phyloP scores from a whole-genome alignment of 176 grass and related monocot genomes.

The Themeda triandra region DNA sequence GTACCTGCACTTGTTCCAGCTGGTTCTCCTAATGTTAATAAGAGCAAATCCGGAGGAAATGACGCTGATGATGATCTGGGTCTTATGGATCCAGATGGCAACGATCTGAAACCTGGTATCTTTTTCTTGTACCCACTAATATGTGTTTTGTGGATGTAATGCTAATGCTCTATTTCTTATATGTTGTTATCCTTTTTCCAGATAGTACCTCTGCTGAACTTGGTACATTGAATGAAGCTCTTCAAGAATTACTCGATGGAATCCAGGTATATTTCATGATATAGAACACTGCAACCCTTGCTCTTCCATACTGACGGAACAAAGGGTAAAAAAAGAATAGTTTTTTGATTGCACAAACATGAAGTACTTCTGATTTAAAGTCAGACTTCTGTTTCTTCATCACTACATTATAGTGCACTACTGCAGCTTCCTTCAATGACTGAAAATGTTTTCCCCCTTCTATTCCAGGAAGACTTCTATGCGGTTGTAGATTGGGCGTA shows the following conservation, averaged over 20 bases:
- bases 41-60: slow-evolving; percentile 47
- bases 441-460: slow-evolving; percentile 8
- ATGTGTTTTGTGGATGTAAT: neutral
- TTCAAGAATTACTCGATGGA: slow-evolving; percentile 97
- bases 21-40: slow-evolving; percentile 54
- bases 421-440: slow-evolving; percentile 6
- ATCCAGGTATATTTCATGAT: slow-evolving; percentile 71
- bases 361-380: neutral
- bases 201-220: slow-evolving; percentile 65
- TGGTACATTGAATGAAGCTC: slow-evolving; percentile 77
- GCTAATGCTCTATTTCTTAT: slow-evolving; percentile 3
- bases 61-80: slow-evolving; percentile 67
- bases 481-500: slow-evolving; percentile 95
- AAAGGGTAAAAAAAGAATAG: neutral
- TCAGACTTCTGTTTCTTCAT: neutral
- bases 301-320: neutral
- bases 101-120: slow-evolving; percentile 72
- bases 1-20: slow-evolving; percentile 73
- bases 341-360: slow-evolving; percentile 1
- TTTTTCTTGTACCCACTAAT: slow-evolving; percentile 30
- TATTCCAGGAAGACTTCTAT: slow-evolving; percentile 91
- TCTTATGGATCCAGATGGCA: slow-evolving; percentile 86
- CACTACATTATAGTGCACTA: slow-evolving; percentile 18
- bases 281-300: neutral
- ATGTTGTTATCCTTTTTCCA: slow-evolving; percentile 38